These are phyloP conservation scores for Iris pallida DNA, from an alignment of 116 monocot species.

Conservation along the genomic window DNA sequence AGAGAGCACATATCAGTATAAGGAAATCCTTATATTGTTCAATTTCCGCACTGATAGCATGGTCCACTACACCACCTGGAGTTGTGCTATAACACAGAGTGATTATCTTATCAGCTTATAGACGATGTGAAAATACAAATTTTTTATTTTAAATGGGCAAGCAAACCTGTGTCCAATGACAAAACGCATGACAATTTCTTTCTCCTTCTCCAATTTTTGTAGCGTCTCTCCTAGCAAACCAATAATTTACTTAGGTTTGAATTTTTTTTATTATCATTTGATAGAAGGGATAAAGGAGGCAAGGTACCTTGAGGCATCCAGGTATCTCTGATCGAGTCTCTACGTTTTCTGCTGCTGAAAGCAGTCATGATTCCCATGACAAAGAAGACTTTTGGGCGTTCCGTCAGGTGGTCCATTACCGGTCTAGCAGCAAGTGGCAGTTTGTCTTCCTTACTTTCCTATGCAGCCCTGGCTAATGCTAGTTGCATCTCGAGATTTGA, in stretches of 20 bases:
- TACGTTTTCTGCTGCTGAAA: conserved; percentile 70
- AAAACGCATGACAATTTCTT: conserved; percentile 70
- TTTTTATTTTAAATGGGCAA: not conserved
- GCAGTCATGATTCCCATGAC: conserved; percentile 90
- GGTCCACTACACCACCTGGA: conserved; percentile 47
- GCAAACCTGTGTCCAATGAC: conserved; percentile 68
- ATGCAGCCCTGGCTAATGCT: conserved; percentile 62
- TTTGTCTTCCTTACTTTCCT: conserved; percentile 23
- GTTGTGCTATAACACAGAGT: conserved; percentile 45
- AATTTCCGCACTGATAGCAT: no score
- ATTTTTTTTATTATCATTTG: no score
- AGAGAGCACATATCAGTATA: no score
- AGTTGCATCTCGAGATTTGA: conserved; percentile 68
- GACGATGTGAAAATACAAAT: not conserved
- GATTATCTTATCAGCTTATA: not conserved
- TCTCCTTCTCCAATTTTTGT: conserved; percentile 60
- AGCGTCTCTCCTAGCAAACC: conserved; percentile 43
- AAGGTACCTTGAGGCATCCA: conserved; percentile 90
- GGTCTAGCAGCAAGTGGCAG: conserved; percentile 12
- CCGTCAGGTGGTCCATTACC: conserved; percentile 10
- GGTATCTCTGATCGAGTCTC: conserved; percentile 76
- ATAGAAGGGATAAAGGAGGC: no score
- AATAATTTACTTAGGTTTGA: no score
- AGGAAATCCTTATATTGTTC: no score
- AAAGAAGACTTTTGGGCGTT: no score